Percentiles rank a stretch among this genome's conserved stretches.
These are phyloP conservation scores for Ascomycota sp. DNA, from an alignment of 2,329 filamentous ascomycete genomes.

Conservation along the genomic window DNA sequence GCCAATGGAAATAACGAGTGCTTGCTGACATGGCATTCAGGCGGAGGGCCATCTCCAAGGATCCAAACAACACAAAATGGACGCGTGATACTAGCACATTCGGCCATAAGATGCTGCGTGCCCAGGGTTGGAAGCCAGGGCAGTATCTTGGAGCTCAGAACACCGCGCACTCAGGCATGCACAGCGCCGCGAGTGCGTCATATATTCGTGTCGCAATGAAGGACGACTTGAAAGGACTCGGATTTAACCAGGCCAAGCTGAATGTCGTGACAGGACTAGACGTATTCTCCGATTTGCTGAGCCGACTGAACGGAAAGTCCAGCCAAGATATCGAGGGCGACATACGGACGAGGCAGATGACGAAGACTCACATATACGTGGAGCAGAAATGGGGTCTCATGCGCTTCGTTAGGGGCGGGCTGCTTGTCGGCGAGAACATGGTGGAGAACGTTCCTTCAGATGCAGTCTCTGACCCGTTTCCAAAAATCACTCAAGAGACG, in stretches of 20 bases:
- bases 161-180: slow-evolving; percentile 52
- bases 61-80: slow-evolving; percentile 95
- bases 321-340: slow-evolving; percentile 54
- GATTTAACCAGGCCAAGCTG: slow-evolving; percentile 55
- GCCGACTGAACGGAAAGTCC: slow-evolving; percentile 72
- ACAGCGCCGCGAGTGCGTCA: slow-evolving; percentile 62
- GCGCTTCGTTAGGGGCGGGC: slow-evolving; percentile 73
- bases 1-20: too few species aligned
- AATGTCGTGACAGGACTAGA: slow-evolving; percentile 71
- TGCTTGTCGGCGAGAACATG: slow-evolving; percentile 38
- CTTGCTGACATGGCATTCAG: too few species aligned
- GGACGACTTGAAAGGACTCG: slow-evolving; percentile 79
- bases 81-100: slow-evolving; percentile 62
- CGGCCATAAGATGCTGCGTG: slow-evolving; percentile 72
- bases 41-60: slow-evolving; percentile 53
- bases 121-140: slow-evolving; percentile 82
- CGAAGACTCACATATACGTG: slow-evolving; percentile 54
- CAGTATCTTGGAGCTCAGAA: slow-evolving; percentile 60
- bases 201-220: slow-evolving; percentile 74
- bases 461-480: slow-evolving; percentile 1
- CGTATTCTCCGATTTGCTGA: slow-evolving; percentile 68
- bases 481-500: slow-evolving; percentile 6
- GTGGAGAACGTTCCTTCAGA: slow-evolving; percentile 13
- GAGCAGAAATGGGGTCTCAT: slow-evolving; percentile 60
- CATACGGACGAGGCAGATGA: slow-evolving; percentile 43